Evolutionary conservation across 345 rosid genomes (phyloP).

Genomic region (Salix purpurea): DNA sequence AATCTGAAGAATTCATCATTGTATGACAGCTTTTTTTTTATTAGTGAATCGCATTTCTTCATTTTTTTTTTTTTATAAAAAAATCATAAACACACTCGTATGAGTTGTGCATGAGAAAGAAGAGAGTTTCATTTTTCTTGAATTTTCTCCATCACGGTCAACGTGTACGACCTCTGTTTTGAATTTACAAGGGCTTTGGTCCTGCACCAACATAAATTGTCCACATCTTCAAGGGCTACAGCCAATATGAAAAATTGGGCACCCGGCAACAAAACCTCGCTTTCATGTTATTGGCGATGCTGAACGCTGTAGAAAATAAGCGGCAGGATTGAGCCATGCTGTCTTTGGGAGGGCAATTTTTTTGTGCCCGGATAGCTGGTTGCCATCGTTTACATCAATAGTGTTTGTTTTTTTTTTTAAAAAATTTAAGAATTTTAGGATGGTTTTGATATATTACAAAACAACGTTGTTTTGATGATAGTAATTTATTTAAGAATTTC

Average conservation of each 20-base stretch:
- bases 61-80: neutral
- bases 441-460: too few species aligned
- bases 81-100: neutral
- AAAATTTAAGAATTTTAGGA: too few species aligned
- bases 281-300: neutral
- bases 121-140: neutral
- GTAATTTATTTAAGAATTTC: too few species aligned
- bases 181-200: neutral
- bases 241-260: neutral
- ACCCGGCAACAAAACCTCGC: neutral
- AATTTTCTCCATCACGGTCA: neutral
- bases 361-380: too few species aligned
- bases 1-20: constrained; percentile 17
- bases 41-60: constrained; percentile 1
- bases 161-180: neutral
- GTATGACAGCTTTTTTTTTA: constrained; percentile 14
- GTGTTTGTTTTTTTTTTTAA: too few species aligned
- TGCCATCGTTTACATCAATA: too few species aligned
- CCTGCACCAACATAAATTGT: neutral
- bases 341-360: too few species aligned
- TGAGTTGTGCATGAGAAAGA: neutral
- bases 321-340: too few species aligned
- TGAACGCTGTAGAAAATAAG: too few species aligned
- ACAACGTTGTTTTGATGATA: too few species aligned
- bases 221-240: neutral